phyloP scores from a whole-genome alignment of 257 asterid genomes.

The Gentiana macrophylla region DNA sequence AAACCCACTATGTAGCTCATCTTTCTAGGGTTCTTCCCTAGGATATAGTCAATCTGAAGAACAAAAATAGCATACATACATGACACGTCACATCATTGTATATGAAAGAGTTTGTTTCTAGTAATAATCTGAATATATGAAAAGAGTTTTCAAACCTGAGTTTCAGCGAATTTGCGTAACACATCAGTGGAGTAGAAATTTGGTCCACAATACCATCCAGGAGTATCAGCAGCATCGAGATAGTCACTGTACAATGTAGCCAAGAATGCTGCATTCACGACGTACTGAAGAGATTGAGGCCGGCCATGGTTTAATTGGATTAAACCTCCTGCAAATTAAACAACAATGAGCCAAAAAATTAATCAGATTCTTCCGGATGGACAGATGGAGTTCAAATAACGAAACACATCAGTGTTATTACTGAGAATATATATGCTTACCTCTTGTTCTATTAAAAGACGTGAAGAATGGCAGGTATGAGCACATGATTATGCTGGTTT shows the following conservation, averaged over 20 bases:
- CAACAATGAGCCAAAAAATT: neutral
- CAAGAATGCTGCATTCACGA: conserved; percentile 80
- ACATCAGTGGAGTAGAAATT: conserved; percentile 68
- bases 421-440: conserved; percentile 14
- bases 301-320: conserved; percentile 81
- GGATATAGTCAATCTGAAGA: conserved; percentile 71
- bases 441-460: conserved; percentile 80
- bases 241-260: conserved; percentile 84
- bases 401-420: neutral
- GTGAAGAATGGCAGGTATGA: conserved; percentile 75
- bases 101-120: too few species aligned
- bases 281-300: conserved; percentile 96
- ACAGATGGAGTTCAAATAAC: neutral
- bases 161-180: conserved; percentile 72
- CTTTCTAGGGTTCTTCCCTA: conserved; percentile 85
- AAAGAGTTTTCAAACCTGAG: conserved; percentile 47
- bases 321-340: conserved; percentile 58
- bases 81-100: too few species aligned
- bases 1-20: conserved; percentile 93
- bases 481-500: conserved; percentile 87
- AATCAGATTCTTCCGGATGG: neutral
- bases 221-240: conserved; percentile 83
- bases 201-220: conserved; percentile 99
- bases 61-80: neutral
- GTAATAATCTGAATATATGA: too few species aligned